These are phyloP conservation scores for Pseudomicrostroma phylloplanum DNA, from an alignment of 1,284 basidiomycete genomes.

Conservation along the genomic window DNA sequence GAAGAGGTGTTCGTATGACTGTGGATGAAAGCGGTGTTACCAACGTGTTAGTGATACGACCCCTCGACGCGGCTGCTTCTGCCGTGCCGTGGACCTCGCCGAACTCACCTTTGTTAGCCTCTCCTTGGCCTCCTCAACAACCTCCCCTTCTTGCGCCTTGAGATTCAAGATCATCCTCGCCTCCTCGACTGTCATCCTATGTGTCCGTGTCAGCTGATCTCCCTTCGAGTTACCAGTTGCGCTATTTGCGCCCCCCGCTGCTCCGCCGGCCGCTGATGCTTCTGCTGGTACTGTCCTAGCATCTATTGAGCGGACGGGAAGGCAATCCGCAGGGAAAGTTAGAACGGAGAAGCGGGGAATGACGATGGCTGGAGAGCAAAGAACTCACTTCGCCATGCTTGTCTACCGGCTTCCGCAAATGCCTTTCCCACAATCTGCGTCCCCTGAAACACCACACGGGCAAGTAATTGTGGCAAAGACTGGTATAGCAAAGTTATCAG, in stretches of 20 bases:
- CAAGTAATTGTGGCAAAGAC: constrained; percentile 58
- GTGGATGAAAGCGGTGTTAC: constrained; percentile 12
- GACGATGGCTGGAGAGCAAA: neutral
- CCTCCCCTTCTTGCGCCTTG: neutral
- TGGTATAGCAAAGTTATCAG: constrained; percentile 6
- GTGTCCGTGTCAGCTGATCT: constrained; percentile 59
- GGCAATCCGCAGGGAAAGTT: no score
- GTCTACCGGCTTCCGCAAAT: constrained; percentile 78
- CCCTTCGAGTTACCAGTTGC: constrained; percentile 40
- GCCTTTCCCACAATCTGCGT: constrained; percentile 84
- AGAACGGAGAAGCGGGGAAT: constrained; percentile 3
- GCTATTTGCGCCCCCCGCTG: constrained; percentile 49
- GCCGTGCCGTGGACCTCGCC: neutral
- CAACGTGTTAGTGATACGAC: neutral
- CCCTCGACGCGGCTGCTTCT: neutral
- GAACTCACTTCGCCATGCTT: constrained; percentile 82
- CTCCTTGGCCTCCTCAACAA: constrained; percentile 18
- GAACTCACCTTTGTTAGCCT: constrained; percentile 6
- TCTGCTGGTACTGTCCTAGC: constrained; percentile 68
- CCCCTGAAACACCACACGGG: constrained; percentile 76
- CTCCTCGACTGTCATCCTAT: constrained; percentile 92
- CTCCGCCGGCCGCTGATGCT: constrained; percentile 60
- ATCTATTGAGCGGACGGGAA: constrained; percentile 56
- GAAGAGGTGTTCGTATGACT: constrained; percentile 92
- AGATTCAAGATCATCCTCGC: constrained; percentile 87